These are phyloP conservation scores for Creolimax fragrantissima DNA, from an alignment of 78 protist genomes.

Conservation along the genomic window DNA sequence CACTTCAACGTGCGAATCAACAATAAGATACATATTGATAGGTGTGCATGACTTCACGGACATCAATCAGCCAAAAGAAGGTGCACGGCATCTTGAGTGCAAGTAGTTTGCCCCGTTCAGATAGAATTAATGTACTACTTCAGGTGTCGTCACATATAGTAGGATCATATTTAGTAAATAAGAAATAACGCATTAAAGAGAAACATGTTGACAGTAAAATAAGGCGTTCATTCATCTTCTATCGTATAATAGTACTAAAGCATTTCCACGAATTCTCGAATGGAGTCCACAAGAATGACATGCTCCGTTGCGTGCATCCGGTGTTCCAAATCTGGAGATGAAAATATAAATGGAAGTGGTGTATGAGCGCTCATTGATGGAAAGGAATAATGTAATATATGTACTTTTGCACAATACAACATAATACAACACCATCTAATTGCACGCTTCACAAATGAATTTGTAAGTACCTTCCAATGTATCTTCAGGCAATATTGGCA, in stretches of 20 bases:
- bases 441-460: neutral
- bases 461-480: conserved; percentile 19
- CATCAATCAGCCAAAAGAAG: too few species aligned
- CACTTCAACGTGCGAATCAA: too few species aligned
- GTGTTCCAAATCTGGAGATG: conserved; percentile 26
- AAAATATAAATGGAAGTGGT: neutral
- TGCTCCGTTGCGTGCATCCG: conserved; percentile 62
- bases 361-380: neutral
- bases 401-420: neutral
- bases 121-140: too few species aligned
- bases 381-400: neutral
- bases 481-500: conserved; percentile 43
- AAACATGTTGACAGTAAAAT: too few species aligned
- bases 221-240: too few species aligned
- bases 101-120: too few species aligned
- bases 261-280: neutral
- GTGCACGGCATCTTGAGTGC: too few species aligned
- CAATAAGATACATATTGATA: too few species aligned
- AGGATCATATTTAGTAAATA: too few species aligned
- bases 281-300: conserved; percentile 36
- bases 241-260: neutral
- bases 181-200: too few species aligned
- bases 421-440: neutral
- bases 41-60: too few species aligned
- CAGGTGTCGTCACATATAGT: too few species aligned